Percentiles rank a stretch among this genome's conserved stretches.
phyloP scores from a whole-genome alignment of 164 flowering plant genomes.

The Pachysandra terminalis region DNA sequence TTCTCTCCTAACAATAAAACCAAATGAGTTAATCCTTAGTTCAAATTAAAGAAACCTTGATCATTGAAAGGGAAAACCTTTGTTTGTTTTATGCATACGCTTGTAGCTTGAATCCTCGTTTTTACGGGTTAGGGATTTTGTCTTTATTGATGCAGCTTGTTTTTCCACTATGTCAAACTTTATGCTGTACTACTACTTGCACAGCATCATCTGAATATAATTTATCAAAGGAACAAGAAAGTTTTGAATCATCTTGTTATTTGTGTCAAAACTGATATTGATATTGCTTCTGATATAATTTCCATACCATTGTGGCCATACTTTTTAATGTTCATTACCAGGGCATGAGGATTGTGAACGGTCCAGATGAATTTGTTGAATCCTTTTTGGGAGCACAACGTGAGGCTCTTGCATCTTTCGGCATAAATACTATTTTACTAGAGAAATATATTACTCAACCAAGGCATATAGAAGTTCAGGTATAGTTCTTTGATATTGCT shows the following conservation, averaged over 20 bases:
- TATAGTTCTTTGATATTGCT: slow-evolving; percentile 13
- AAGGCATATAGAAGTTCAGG: slow-evolving; percentile 99
- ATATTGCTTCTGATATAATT: background rate
- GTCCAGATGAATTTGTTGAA: slow-evolving; percentile 72
- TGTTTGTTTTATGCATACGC: no score
- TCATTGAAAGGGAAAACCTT: background rate
- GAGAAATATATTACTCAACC: slow-evolving; percentile 96
- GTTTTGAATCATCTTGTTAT: background rate
- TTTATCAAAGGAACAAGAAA: background rate
- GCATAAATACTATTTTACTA: slow-evolving; percentile 70
- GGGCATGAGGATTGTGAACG: slow-evolving; percentile 97
- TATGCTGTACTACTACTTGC: background rate
- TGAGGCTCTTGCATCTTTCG: slow-evolving; percentile 99
- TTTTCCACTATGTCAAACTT: background rate
- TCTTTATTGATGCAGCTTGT: background rate
- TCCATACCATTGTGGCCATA: background rate
- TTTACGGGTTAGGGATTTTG: background rate
- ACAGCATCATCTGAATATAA: background rate
- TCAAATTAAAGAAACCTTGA: background rate
- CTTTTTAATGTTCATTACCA: slow-evolving; percentile 22
- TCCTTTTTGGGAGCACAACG: slow-evolving; percentile 92
- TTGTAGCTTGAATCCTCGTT: background rate
- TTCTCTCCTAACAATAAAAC: background rate
- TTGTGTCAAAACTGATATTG: background rate
- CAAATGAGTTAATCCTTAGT: background rate